Evolutionary conservation across 805 yeast species (phyloP).

Genomic region (Candida oleophila): DNA sequence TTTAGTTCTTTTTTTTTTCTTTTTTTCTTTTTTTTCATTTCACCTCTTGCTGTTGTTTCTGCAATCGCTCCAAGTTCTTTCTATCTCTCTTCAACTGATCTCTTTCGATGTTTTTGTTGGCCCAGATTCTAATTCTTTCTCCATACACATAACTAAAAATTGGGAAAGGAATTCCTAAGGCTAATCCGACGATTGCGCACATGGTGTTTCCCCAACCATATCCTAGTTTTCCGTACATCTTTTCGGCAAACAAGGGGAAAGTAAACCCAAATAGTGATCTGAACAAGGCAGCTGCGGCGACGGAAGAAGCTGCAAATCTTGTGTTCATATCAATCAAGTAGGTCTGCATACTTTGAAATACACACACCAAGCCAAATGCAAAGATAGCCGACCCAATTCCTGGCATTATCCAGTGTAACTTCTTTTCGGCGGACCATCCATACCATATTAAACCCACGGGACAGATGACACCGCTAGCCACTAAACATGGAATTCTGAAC

Average conservation of each 20-base stretch:
- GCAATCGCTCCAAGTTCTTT: conserved; percentile 15
- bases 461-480: conserved; percentile 29
- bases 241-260: conserved; percentile 38
- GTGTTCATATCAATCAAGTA: conserved; percentile 41
- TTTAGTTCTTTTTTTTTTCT: neutral
- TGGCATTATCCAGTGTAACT: conserved; percentile 40
- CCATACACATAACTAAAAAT: conserved; percentile 35
- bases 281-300: conserved; percentile 43
- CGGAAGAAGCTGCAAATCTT: conserved; percentile 36
- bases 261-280: conserved; percentile 37
- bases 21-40: neutral
- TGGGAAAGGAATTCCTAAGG: conserved; percentile 40
- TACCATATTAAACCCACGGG: conserved; percentile 39
- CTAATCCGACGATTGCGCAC: conserved; percentile 33
- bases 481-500: conserved; percentile 34
- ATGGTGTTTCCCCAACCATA: conserved; percentile 44
- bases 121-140: conserved; percentile 34
- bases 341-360: conserved; percentile 36
- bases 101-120: conserved; percentile 25
- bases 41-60: neutral
- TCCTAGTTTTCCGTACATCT: conserved; percentile 31
- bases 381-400: conserved; percentile 35
- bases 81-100: conserved; percentile 23
- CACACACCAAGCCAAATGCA: conserved; percentile 36
- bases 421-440: conserved; percentile 39